Evolutionary conservation across 768 basidiomycete species (phyloP).

Genomic region (Rhodotorula sphaerocarpa): DNA sequence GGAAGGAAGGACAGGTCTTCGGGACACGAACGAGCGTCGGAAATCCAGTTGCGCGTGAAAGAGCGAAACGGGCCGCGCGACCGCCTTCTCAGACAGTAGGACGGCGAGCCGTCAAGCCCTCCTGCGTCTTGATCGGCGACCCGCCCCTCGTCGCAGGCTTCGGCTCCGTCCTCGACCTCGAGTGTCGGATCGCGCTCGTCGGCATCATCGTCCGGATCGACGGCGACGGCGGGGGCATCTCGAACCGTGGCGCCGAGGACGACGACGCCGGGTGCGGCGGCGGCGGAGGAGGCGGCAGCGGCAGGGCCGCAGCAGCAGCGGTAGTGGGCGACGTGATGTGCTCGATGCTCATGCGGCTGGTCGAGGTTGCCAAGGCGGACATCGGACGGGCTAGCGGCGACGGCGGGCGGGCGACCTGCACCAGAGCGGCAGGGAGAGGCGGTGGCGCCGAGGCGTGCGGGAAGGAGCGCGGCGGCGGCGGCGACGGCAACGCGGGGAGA

Average conservation of each 20-base stretch:
- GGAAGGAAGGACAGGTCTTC: too few relatives aligned
- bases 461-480: background rate
- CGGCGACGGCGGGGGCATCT: background rate
- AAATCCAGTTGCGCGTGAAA: too few relatives aligned
- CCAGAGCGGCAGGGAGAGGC: background rate
- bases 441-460: background rate
- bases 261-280: background rate
- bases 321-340: constrained; percentile 10
- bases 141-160: too few relatives aligned
- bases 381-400: background rate
- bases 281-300: too few relatives aligned
- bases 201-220: background rate
- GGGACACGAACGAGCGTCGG: too few relatives aligned
- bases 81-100: too few relatives aligned
- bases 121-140: too few relatives aligned
- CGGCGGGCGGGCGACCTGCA: background rate
- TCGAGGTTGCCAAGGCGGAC: background rate
- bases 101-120: too few relatives aligned
- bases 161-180: background rate
- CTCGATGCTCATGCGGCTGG: constrained; percentile 12
- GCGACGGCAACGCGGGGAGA: background rate
- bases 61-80: too few relatives aligned
- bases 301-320: too few relatives aligned
- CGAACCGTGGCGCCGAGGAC: background rate
- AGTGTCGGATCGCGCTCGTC: background rate